These are phyloP conservation scores for Aspergillus quadrilineatus DNA, from an alignment of 2,329 filamentous ascomycete genomes.

Conservation along the genomic window DNA sequence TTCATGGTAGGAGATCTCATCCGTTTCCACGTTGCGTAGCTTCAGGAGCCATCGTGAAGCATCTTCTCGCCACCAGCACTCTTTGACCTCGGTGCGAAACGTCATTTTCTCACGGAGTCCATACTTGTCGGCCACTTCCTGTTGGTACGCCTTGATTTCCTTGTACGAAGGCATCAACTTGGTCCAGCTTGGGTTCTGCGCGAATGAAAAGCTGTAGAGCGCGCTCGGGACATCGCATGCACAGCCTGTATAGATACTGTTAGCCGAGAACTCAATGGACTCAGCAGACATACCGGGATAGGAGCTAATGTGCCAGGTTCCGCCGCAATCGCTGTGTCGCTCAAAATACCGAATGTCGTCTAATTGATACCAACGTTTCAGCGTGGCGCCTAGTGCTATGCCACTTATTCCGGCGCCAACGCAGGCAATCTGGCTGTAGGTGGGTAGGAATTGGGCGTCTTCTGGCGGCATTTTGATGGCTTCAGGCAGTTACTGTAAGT, in stretches of 20 bases:
- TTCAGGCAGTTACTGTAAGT: background rate
- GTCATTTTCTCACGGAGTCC: conserved; percentile 34
- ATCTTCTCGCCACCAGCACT: conserved; percentile 50
- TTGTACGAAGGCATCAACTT: conserved; percentile 47
- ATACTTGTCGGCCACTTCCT: conserved; percentile 50
- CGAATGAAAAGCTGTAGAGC: conserved; percentile 57
- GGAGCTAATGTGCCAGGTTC: conserved; percentile 62
- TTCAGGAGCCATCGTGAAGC: conserved; percentile 49
- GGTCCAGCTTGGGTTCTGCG: conserved; percentile 52
- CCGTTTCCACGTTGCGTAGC: conserved; percentile 26
- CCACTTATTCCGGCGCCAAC: conserved; percentile 62
- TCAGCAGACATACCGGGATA: conserved; percentile 50
- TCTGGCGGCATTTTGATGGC: background rate
- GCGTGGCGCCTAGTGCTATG: conserved; percentile 58
- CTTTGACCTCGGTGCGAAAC: conserved; percentile 16
- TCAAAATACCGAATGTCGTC: conserved; percentile 62
- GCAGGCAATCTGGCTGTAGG: conserved; percentile 30
- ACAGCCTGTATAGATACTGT: conserved; percentile 34
- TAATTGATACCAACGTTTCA: conserved; percentile 58
- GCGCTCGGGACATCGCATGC: conserved; percentile 54
- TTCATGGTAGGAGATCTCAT: conserved; percentile 37
- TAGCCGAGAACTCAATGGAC: conserved; percentile 10
- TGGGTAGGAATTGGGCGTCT: conserved; percentile 3
- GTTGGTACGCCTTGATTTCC: conserved; percentile 53
- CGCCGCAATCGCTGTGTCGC: conserved; percentile 54